Evolutionary conservation across 495 filamentous ascomycete species (phyloP).

Genomic region (Aeminium ludgeri): DNA sequence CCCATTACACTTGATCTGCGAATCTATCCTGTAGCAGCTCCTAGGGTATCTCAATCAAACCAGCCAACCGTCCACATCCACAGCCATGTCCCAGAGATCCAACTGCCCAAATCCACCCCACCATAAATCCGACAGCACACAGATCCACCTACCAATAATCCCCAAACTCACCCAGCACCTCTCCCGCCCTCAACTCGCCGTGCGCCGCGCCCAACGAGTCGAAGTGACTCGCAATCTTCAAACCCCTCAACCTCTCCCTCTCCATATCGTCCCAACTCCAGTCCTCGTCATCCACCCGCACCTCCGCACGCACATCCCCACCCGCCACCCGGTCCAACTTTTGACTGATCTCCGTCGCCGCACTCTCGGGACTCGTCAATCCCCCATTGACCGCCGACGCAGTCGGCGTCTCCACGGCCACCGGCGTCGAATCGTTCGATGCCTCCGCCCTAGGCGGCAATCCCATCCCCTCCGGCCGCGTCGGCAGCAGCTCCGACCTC

Average conservation of each 20-base stretch:
- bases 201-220: slow-evolving; percentile 22
- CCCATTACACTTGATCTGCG: no score
- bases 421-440: background rate
- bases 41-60: no score
- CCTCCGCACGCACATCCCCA: background rate
- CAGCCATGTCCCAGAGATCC: no score
- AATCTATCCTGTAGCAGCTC: no score
- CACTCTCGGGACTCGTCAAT: slow-evolving; percentile 4
- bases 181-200: slow-evolving; percentile 22
- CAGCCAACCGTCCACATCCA: no score
- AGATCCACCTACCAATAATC: slow-evolving; percentile 19
- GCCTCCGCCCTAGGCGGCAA: slow-evolving; percentile 10
- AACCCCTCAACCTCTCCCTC: slow-evolving; percentile 22
- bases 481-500: slow-evolving; percentile 50
- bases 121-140: no score
- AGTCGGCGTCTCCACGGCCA: slow-evolving; percentile 5
- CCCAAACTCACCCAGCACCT: slow-evolving; percentile 24
- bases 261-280: slow-evolving; percentile 30
- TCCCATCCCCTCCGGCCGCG: slow-evolving; percentile 23
- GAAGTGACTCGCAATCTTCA: slow-evolving; percentile 24
- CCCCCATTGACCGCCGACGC: background rate
- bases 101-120: background rate
- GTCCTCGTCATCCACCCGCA: slow-evolving; percentile 7
- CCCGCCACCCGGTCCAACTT: slow-evolving; percentile 3
- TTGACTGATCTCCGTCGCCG: slow-evolving; percentile 7